Evolutionary conservation across 495 filamentous ascomycete species (phyloP), one percentile per base, ranked within the genome.

Genomic region (Umbilicaria muhlenbergii): DNA sequence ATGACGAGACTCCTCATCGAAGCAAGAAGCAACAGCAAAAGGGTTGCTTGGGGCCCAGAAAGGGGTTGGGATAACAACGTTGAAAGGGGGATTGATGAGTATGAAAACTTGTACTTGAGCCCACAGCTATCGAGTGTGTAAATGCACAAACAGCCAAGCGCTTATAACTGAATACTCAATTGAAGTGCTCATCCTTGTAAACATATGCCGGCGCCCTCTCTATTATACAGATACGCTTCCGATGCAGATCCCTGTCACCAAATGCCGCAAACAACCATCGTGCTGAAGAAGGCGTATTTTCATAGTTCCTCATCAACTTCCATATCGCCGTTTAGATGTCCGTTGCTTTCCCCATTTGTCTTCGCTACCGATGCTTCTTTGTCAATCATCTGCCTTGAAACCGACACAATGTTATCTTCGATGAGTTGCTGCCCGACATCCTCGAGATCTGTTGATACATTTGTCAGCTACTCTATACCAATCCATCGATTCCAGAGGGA

Each of bases 341-440:
- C 74, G 11, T 54, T 31, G n/a, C 31, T n/a, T 34, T 51, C 43
- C 15, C 38, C 51, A 17, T 67, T 62, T 39, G 58, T 58, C 45
- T 70, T 71, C 16, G 78, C 74, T 45, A 78, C 68, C 7, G 71
- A 86, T 11, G 91, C 91, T 58, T 96, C 92, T 65, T 96, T 98
- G 66, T 96, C 92, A 51, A 98, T 95, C 91, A 98, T 95, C 62
- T 95, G 87, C 50, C 88, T 73, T 41, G 87, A 88, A 4, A 95
- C 87, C 6, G 86, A 83, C 5, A 98, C 91, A 44, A 98, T 96
- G 62, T 98, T 98, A 69, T 96, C 89, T 65, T 98, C 91, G 54
- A 98, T 95, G 44, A 95, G 74, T 53, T 85, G 77, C 64, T 94
- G 89, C 46, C 92, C 91, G 43, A 98, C 79, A 53, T 93, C 86